Percentiles rank a stretch among this genome's conserved stretches.
These are phyloP conservation scores for Aspergillus sp. DNA, from an alignment of 2,329 filamentous ascomycete genomes.

Conservation along the genomic window DNA sequence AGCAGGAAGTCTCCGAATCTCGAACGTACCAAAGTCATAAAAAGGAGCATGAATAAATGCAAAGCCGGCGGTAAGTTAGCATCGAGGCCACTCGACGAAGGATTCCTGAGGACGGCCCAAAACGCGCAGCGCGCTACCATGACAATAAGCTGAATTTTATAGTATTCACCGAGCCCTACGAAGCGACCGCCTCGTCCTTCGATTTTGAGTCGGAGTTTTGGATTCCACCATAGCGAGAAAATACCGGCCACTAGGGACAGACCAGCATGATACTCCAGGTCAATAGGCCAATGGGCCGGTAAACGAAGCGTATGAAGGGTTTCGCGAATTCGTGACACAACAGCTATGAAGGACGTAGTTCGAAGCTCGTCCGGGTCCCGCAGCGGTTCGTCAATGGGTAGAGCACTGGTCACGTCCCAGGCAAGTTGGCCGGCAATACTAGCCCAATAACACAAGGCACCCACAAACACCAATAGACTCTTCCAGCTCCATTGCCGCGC, in stretches of 20 bases:
- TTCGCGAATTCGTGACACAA: slow-evolving; percentile 23
- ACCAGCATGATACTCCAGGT: slow-evolving; percentile 36
- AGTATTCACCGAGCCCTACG: slow-evolving; percentile 46
- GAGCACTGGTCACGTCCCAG: slow-evolving; percentile 42
- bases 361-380: slow-evolving; percentile 12
- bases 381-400: slow-evolving; percentile 22
- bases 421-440: slow-evolving; percentile 45
- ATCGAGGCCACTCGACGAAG: slow-evolving; percentile 34
- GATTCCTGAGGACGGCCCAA: slow-evolving; percentile 45
- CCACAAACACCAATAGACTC: slow-evolving; percentile 42
- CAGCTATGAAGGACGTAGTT: slow-evolving; percentile 14
- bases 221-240: slow-evolving; percentile 52
- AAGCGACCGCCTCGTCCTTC: slow-evolving; percentile 43
- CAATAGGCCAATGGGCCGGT: slow-evolving; percentile 28
- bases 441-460: slow-evolving; percentile 43
- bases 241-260: slow-evolving; percentile 43
- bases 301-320: slow-evolving; percentile 20
- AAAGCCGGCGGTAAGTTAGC: slow-evolving; percentile 31
- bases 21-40: slow-evolving; percentile 39
- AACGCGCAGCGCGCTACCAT: slow-evolving; percentile 45
- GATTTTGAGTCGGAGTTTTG: slow-evolving; percentile 46
- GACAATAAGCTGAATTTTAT: slow-evolving; percentile 47
- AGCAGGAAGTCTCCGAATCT: neutral
- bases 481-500: slow-evolving; percentile 43
- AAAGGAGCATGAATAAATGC: slow-evolving; percentile 41